phyloP scores from a whole-genome alignment of 441 rosid genomes.

The Pelargonium hybrid region DNA sequence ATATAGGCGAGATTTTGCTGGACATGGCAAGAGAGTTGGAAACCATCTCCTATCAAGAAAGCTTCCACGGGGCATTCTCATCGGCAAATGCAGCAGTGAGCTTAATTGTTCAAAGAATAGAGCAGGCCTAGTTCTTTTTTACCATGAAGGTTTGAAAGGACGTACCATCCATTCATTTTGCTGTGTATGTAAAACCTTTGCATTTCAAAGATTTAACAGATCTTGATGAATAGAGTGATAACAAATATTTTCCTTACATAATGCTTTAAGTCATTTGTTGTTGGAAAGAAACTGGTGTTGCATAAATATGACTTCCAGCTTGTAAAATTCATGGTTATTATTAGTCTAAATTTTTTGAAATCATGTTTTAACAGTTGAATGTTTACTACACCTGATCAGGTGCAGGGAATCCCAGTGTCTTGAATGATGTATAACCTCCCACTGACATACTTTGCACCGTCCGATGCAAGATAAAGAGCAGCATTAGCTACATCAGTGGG shows the following conservation, averaged over 20 bases:
- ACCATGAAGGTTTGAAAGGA: slow-evolving; percentile 1
- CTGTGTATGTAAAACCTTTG: not conserved
- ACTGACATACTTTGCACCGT: slow-evolving; percentile 66
- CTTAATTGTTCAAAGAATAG: slow-evolving; percentile 51
- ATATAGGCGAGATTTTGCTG: slow-evolving; percentile 65
- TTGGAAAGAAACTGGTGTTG: not conserved
- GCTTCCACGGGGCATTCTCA: slow-evolving; percentile 88
- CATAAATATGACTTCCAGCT: too few species aligned
- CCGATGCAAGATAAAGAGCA: slow-evolving; percentile 69
- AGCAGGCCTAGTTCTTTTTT: slow-evolving; percentile 15
- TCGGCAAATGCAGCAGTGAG: slow-evolving; percentile 68
- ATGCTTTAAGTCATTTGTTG: not conserved
- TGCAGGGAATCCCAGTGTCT: slow-evolving; percentile 39
- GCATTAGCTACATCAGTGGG: slow-evolving; percentile 66
- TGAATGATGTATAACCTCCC: slow-evolving; percentile 76
- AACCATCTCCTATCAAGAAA: slow-evolving; percentile 65
- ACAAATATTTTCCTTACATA: not conserved
- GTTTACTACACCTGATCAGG: slow-evolving; percentile 32
- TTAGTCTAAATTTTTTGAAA: not conserved
- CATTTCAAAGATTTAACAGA: not conserved
- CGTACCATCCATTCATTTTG: not conserved
- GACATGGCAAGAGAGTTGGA: slow-evolving; percentile 60
- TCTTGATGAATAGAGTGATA: not conserved
- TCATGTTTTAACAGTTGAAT: slow-evolving; percentile 4
- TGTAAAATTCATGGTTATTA: not conserved